Evolutionary conservation across 2,329 filamentous ascomycete species (phyloP), one percentile per base, ranked within the genome.

Genomic region (Botryosphaeria dothidea): DNA sequence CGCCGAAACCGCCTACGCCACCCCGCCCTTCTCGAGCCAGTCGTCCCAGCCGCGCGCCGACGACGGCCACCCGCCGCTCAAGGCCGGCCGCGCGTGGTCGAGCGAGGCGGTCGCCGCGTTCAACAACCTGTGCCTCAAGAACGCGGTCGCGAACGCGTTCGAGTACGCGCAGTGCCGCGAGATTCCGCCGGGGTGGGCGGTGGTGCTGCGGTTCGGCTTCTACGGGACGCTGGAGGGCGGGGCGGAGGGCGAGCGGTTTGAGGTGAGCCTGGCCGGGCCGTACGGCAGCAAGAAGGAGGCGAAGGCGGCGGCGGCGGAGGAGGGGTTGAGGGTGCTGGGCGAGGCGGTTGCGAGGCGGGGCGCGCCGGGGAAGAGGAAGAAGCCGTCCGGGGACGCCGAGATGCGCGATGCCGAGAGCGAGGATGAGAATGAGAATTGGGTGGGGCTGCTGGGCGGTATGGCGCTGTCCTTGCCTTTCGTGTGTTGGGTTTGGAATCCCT

Each of bases 281-380:
- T 80, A 73, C 67, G 68, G 69, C 7, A 78, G 71, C 43, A 81
- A 82, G 71, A 77, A 78, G 65, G 77, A 79, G 57, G 80, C 78
- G 0, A 81, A 79, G 64, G 80, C 82, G 65, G 75, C 71, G 1
- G 57, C 78, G 23, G 76, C 75, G 46, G 73, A 73, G 68, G 67
- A 65, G n/a, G 78, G 71, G 2, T 41, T 79, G 5, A 66, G 65
- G 2, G 54, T 73, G 3, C 51, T 80, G 4, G 69, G 71, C 7
- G 48, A 62, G 11, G 67, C 74, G 45, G 69, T 70, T 41, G 66
- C 41, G 19, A 65, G 70, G 43, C 71, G 73, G 49, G 49, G 49
- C 15, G 25, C 48, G 0, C 27, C n/a, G 5, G 21, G 21, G 17
- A 65, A 72, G 41, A 62, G 57, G 4, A 76, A 74, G 65, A 67